Conservation (phyloP, 495 filamentous ascomycete species). For the Lophium mytilinum region DNA sequence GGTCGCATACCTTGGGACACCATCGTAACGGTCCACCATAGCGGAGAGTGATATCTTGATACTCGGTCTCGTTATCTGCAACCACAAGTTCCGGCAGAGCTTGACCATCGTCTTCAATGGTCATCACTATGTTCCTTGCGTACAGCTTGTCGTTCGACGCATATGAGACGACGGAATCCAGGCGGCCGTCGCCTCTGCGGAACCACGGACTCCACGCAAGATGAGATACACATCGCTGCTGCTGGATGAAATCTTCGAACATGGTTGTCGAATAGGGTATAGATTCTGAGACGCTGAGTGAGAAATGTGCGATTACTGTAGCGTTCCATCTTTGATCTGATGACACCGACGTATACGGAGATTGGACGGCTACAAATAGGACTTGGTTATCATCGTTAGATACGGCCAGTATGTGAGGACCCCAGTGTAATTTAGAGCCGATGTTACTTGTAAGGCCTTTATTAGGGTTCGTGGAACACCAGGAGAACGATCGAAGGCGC, state of each 20-base stretch:
- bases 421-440: conserved; percentile 24
- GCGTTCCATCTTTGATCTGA: conserved; percentile 9
- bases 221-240: conserved; percentile 29
- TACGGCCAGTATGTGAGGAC: conserved; percentile 31
- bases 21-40: conserved; percentile 10
- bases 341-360: conserved; percentile 23
- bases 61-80: conserved; percentile 6
- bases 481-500: conserved; percentile 28
- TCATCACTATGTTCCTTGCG: conserved; percentile 5
- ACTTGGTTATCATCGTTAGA: conserved; percentile 41
- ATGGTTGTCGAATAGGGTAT: background rate
- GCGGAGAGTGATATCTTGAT: conserved; percentile 3
- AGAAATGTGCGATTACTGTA: conserved; percentile 8
- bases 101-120: background rate
- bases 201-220: conserved; percentile 35
- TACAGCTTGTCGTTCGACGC: conserved; percentile 21
- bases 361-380: conserved; percentile 29
- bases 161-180: conserved; percentile 33
- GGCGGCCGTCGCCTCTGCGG: conserved; percentile 15
- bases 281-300: background rate
- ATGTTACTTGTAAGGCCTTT: background rate
- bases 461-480: conserved; percentile 13
- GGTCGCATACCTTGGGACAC: conserved; percentile 3
- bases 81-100: background rate
- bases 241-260: conserved; percentile 24